Conservation (phyloP, 495 filamentous ascomycete species). For the Hyaloscypha hepaticicola region DNA sequence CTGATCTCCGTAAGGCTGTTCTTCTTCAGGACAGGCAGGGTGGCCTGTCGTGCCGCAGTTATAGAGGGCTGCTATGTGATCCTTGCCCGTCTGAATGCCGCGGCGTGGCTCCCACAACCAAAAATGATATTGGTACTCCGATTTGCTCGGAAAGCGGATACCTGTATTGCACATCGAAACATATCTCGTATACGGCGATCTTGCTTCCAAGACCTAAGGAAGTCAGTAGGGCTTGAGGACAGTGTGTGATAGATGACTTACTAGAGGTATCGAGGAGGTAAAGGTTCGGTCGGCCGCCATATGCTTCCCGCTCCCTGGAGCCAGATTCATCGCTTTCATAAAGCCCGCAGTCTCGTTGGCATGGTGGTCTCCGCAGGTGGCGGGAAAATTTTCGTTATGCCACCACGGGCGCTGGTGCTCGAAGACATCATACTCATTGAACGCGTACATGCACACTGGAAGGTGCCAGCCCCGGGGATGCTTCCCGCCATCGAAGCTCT, state of each 20-base stretch:
- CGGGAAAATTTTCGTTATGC: not conserved
- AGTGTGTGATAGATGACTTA: not conserved
- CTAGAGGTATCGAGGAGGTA: not conserved
- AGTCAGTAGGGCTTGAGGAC: not conserved
- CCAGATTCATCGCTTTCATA: not conserved
- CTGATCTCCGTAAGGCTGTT: not conserved
- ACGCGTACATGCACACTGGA: slow-evolving; percentile 7
- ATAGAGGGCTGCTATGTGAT: too few relatives aligned
- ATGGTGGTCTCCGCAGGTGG: slow-evolving; percentile 1
- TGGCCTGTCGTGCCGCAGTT: not conserved
- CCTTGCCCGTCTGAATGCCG: too few relatives aligned
- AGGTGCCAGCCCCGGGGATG: not conserved
- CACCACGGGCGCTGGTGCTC: not conserved
- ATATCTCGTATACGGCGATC: not conserved
- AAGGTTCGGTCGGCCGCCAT: not conserved
- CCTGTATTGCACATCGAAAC: not conserved
- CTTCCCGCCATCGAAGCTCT: not conserved
- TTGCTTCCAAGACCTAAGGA: not conserved
- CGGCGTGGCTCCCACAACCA: too few relatives aligned
- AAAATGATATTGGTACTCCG: too few relatives aligned
- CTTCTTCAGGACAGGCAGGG: not conserved
- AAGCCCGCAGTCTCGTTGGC: not conserved
- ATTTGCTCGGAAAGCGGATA: slow-evolving; percentile 1
- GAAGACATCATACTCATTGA: not conserved
- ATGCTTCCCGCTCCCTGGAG: not conserved